Conservation (phyloP, 2,329 filamentous ascomycete species). For the Alternaria ethzedia region DNA sequence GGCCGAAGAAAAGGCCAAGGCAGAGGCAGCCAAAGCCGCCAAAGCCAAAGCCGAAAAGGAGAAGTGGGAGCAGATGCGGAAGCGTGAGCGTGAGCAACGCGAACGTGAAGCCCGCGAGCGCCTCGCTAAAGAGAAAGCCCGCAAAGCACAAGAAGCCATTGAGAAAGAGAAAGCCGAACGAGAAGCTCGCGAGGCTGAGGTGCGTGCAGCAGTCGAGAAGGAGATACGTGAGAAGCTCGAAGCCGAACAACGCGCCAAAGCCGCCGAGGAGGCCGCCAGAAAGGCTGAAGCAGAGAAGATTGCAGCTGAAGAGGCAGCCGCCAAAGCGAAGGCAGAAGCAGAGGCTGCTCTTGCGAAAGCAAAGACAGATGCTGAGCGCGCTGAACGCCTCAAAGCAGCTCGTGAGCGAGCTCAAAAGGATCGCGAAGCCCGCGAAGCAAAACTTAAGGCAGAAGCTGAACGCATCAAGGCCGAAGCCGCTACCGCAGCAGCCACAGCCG, state of each 20-base stretch:
- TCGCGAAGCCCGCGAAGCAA: conserved; percentile 46
- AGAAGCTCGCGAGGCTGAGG: conserved; percentile 44
- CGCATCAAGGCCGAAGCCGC: conserved; percentile 30
- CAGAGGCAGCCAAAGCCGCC: conserved; percentile 55
- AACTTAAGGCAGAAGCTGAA: conserved; percentile 45
- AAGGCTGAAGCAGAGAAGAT: conserved; percentile 48
- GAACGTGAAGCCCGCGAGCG: conserved; percentile 57
- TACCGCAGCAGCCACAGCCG: conserved; percentile 29
- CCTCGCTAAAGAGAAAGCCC: conserved; percentile 49
- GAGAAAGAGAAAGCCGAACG: conserved; percentile 52
- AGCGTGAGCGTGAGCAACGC: conserved; percentile 56
- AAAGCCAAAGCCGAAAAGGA: conserved; percentile 57
- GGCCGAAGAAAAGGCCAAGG: conserved; percentile 54
- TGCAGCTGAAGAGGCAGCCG: conserved; percentile 31
- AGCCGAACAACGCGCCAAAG: conserved; percentile 48
- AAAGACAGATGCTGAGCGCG: conserved; percentile 41
- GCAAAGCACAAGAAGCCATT: conserved; percentile 49
- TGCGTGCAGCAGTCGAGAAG: conserved; percentile 47
- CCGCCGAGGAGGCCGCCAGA: conserved; percentile 47
- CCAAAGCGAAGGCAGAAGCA: conserved; percentile 41
- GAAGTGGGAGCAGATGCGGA: conserved; percentile 58
- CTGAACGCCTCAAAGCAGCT: conserved; percentile 42
- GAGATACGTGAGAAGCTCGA: conserved; percentile 52
- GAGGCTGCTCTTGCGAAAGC: conserved; percentile 42
- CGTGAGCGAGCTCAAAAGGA: conserved; percentile 49